phyloP scores from a whole-genome alignment of 1,284 basidiomycete species.

The Ustilago nuda region DNA sequence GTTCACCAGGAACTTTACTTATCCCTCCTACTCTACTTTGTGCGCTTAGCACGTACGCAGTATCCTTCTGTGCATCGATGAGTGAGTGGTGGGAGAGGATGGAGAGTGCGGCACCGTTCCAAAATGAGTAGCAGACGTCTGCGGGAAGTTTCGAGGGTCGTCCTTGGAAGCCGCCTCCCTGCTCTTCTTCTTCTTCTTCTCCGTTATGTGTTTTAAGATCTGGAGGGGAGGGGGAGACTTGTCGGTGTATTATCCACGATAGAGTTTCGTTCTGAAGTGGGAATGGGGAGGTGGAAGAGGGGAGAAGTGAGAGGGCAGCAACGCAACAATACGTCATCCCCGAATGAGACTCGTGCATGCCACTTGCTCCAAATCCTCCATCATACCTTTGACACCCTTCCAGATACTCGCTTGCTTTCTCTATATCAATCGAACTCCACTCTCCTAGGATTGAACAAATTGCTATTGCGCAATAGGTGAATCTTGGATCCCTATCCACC shows the following conservation, averaged over 20 bases:
- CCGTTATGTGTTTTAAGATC: background rate
- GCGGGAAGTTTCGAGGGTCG: slow-evolving; percentile 46
- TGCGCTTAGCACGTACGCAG: slow-evolving; percentile 53
- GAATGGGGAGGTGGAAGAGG: background rate
- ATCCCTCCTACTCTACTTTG: slow-evolving; percentile 63
- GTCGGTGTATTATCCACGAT: slow-evolving; percentile 32
- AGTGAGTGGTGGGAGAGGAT: slow-evolving; percentile 48
- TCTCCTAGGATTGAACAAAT: slow-evolving; percentile 82
- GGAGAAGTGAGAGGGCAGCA: slow-evolving; percentile 77
- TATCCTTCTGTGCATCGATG: slow-evolving; percentile 50
- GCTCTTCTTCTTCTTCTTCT: background rate
- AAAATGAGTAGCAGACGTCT: slow-evolving; percentile 68
- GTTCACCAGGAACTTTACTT: slow-evolving; percentile 57
- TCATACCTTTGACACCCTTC: slow-evolving; percentile 80
- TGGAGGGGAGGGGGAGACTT: slow-evolving; percentile 15
- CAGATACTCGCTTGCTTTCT: slow-evolving; percentile 76
- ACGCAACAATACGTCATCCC: slow-evolving; percentile 93
- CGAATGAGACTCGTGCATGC: slow-evolving; percentile 87
- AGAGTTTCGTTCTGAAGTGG: slow-evolving; percentile 11
- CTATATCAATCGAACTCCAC: slow-evolving; percentile 79
- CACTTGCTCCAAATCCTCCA: slow-evolving; percentile 87
- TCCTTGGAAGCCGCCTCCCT: slow-evolving; percentile 56
- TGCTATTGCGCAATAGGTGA: slow-evolving; percentile 88
- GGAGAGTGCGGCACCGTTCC: slow-evolving; percentile 60
- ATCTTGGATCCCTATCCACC: slow-evolving; percentile 79